A percentile compares a stretch with the other conserved stretches of the same genome.
Evolutionary conservation across 1,139 yeast species (phyloP).

Genomic region (Diutina sp.): DNA sequence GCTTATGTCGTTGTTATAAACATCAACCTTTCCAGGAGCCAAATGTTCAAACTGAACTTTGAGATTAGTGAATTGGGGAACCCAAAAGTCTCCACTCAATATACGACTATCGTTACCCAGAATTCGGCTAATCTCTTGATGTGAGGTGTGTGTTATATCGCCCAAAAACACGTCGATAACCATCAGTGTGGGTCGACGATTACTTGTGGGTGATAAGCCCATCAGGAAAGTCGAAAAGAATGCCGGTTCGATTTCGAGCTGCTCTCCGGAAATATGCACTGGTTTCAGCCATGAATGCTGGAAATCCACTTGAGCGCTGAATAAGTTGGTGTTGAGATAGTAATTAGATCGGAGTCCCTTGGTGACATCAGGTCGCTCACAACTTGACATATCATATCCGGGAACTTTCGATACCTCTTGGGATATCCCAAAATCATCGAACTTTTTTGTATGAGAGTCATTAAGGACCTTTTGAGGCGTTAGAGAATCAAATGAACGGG

Average conservation of each 20-base stretch:
- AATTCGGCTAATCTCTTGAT: background rate
- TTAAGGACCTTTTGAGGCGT: conserved; percentile 7
- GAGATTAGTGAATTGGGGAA: background rate
- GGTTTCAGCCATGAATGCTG: background rate
- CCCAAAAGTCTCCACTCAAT: background rate
- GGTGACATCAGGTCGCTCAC: background rate
- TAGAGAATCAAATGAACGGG: conserved; percentile 1
- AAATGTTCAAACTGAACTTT: background rate
- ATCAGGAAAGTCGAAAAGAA: background rate
- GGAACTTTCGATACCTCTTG: background rate
- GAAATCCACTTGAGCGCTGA: background rate
- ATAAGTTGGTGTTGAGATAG: background rate
- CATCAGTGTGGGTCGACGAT: background rate
- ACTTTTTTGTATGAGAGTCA: background rate
- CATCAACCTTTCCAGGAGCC: background rate
- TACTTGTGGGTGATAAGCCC: background rate
- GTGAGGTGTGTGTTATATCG: background rate
- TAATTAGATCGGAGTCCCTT: background rate
- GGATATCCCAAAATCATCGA: background rate
- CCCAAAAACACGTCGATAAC: background rate
- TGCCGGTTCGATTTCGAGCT: background rate
- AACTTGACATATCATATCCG: background rate
- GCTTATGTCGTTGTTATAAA: background rate
- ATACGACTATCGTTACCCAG: background rate
- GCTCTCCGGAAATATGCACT: background rate